phyloP scores from a whole-genome alignment of 129 eudicot genomes.

The Lonicera japonica region DNA sequence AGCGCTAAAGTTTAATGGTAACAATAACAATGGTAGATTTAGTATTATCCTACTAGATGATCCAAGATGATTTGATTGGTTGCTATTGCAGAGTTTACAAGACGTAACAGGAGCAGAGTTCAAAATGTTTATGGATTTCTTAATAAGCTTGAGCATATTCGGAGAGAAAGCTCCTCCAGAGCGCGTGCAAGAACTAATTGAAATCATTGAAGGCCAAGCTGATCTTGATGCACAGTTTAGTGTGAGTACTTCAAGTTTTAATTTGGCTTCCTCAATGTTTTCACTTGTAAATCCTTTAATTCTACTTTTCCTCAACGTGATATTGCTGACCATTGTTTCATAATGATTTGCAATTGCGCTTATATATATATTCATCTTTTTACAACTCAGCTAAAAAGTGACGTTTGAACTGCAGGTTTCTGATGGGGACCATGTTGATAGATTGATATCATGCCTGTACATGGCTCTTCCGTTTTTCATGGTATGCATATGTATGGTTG shows the following conservation, averaged over 20 bases:
- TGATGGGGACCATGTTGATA: slow-evolving; percentile 83
- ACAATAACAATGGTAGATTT: not conserved
- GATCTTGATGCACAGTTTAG: slow-evolving; percentile 82
- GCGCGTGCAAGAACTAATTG: slow-evolving; percentile 75
- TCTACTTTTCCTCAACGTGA: not conserved
- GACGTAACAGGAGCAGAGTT: slow-evolving; percentile 95
- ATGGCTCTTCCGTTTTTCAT: slow-evolving; percentile 89
- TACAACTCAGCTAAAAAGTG: not conserved
- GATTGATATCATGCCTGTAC: slow-evolving; percentile 79
- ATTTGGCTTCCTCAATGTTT: not conserved
- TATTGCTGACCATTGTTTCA: too few relatives aligned
- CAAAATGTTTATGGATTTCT: slow-evolving; percentile 89
- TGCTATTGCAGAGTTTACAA: slow-evolving; percentile 74
- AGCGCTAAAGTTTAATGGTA: not conserved
- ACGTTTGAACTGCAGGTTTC: slow-evolving; percentile 42
- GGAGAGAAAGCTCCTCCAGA: slow-evolving; percentile 88
- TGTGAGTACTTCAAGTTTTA: slow-evolving; percentile 34
- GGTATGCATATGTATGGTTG: slow-evolving; percentile 25
- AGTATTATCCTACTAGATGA: not conserved
- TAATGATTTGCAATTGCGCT: not conserved
- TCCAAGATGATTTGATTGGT: not conserved
- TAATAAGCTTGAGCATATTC: slow-evolving; percentile 74
- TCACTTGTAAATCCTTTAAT: not conserved
- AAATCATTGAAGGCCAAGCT: slow-evolving; percentile 88
- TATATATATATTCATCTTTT: too few relatives aligned